phyloP scores from a whole-genome alignment of 345 rosid genomes.

The Melastoma malabathricum region DNA sequence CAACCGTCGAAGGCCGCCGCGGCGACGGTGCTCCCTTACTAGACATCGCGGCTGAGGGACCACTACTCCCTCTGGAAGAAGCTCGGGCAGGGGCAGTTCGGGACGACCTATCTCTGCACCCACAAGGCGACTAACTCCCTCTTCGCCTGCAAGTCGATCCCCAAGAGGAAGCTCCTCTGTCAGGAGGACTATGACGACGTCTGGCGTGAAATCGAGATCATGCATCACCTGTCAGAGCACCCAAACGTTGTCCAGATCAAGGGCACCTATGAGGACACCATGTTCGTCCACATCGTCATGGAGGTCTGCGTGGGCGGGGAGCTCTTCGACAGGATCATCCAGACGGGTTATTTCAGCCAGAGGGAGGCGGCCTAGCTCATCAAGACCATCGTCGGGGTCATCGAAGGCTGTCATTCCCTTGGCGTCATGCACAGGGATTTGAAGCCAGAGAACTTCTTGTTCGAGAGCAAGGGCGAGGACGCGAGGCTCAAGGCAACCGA shows the following conservation, averaged over 20 bases:
- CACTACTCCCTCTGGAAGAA: constrained; percentile 64
- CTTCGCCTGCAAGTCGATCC: constrained; percentile 88
- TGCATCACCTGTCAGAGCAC: constrained; percentile 92
- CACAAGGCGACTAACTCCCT: constrained; percentile 34
- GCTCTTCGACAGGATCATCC: constrained; percentile 87
- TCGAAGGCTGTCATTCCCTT: constrained; percentile 87
- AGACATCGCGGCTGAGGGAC: constrained; percentile 70
- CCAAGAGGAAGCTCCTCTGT: constrained; percentile 76
- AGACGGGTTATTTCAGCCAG: constrained; percentile 88
- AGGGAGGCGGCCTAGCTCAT: constrained; percentile 74
- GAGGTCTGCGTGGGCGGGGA: constrained; percentile 95
- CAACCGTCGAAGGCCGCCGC: constrained; percentile 19
- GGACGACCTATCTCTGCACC: constrained; percentile 76
- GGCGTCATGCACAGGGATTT: constrained; percentile 98
- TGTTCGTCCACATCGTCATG: constrained; percentile 92
- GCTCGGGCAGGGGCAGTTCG: constrained; percentile 91
- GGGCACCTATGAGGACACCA: constrained; percentile 77
- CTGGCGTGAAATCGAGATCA: constrained; percentile 94
- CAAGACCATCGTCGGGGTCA: constrained; percentile 78
- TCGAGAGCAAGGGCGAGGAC: constrained; percentile 53
- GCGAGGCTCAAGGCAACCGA: constrained; percentile 84
- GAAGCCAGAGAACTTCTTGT: constrained; percentile 97
- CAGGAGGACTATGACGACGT: constrained; percentile 85
- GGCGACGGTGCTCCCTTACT: constrained; percentile 54
- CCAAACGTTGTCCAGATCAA: constrained; percentile 68